These are phyloP conservation scores for Cadophora gregata DNA, from an alignment of 2,329 filamentous ascomycete genomes.

Conservation along the genomic window DNA sequence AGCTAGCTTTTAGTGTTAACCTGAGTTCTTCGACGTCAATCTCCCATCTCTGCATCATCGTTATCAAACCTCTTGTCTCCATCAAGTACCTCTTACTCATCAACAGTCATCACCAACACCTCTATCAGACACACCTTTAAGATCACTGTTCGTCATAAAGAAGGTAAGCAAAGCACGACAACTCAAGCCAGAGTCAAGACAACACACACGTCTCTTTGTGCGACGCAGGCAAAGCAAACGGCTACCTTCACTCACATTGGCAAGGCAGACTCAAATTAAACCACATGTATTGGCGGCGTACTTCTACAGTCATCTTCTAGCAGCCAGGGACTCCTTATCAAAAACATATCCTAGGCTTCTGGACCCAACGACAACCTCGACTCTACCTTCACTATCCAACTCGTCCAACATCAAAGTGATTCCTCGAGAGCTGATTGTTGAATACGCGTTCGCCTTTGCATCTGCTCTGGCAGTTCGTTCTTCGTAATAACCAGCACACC, in stretches of 20 bases:
- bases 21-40: neutral
- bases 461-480: neutral
- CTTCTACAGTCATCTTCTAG: slow-evolving; percentile 2
- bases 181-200: slow-evolving; percentile 12
- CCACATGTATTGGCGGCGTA: neutral
- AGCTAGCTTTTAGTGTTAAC: neutral
- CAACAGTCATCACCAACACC: neutral
- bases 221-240: slow-evolving; percentile 17
- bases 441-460: too few species aligned
- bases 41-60: neutral
- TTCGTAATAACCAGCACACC: neutral
- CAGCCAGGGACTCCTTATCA: neutral
- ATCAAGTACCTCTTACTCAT: neutral
- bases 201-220: slow-evolving; percentile 16
- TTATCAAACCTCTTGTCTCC: neutral
- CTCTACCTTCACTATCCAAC: neutral
- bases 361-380: neutral
- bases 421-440: neutral
- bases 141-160: neutral
- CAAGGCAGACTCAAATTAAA: neutral
- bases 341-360: neutral
- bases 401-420: neutral
- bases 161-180: slow-evolving; percentile 19
- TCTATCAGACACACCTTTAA: neutral
- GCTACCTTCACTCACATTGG: neutral